phyloP scores from a whole-genome alignment of 345 rosid genomes.

The Eutrema japonicum region DNA sequence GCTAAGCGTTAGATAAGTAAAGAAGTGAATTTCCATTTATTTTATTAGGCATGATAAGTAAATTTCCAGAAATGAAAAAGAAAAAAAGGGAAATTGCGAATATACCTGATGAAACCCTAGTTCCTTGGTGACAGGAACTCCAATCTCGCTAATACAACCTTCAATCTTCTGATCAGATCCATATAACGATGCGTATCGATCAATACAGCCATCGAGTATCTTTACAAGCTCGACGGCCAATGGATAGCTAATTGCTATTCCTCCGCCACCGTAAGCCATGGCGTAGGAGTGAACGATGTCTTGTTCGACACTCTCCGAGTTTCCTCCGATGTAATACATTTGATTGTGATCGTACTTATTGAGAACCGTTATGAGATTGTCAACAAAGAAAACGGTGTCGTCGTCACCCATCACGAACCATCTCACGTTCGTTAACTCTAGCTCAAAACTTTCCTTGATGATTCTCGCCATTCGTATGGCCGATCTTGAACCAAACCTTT shows the following conservation, averaged over 20 bases:
- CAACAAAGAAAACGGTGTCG: constrained; percentile 81
- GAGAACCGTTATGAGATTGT: constrained; percentile 69
- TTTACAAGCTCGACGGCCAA: constrained; percentile 70
- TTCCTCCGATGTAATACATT: constrained; percentile 86
- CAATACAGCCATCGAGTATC: constrained; percentile 81
- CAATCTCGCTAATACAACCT: constrained; percentile 82
- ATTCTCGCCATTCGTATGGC: constrained; percentile 78
- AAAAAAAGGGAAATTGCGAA: constrained; percentile 7
- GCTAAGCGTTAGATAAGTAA: background rate
- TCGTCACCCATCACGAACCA: constrained; percentile 98
- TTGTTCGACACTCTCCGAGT: constrained; percentile 91
- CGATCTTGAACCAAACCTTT: constrained; percentile 67
- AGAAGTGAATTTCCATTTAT: background rate
- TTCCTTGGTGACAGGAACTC: constrained; percentile 77
- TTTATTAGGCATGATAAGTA: background rate
- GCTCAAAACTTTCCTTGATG: constrained; percentile 77
- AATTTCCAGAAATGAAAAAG: background rate
- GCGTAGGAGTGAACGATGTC: constrained; percentile 73
- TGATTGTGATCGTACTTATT: constrained; percentile 78
- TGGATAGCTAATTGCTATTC: constrained; percentile 81
- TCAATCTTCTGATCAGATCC: constrained; percentile 89
- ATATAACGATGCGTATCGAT: constrained; percentile 68
- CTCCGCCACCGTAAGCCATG: constrained; percentile 93
- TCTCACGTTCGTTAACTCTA: constrained; percentile 69
- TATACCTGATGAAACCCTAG: constrained; percentile 90